Evolutionary conservation across 164 flowering plant genomes (phyloP), one percentile per base, ranked within the genome.

Genomic region (Magnolia sinica): DNA sequence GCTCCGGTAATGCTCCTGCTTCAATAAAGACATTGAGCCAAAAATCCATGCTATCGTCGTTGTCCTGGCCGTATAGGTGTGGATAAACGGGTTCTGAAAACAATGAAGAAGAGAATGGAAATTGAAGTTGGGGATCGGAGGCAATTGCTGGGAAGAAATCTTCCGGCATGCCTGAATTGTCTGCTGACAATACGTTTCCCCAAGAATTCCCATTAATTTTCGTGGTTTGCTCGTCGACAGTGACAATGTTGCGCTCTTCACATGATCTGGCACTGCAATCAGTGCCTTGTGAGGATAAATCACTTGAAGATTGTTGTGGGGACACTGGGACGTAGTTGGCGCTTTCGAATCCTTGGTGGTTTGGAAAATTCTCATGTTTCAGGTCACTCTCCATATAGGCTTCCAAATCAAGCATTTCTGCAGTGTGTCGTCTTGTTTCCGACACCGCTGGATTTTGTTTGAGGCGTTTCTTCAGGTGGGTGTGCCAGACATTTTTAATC

Each of bases 131-230:
- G 72, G 71, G 64, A 55, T 74, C 51, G 1, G 50, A 37, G 1
- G 14, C 52, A 19, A 27, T 68, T 2, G 74, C 71, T 45, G 77
- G 51, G 45, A 71, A 71, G 70, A n/a, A 68, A 64, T 58, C 68
- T 14, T 50, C 77, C 16, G 59, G 9, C 50, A 55, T 50, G 31
- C 45, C 50, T 31, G 70, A 50, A 51, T 69, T 76, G 37, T 63
- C 76, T 37, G 0, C 14, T 14, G 80, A 61, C 0, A 78, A 59
- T 13, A 78, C 83, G 5, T 87, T 88, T 2, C 86, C 74, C 93
- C 96, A 91, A 58, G 88, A 84, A 69, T 76, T 83, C 7, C 86
- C 88, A n/a, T 87, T 91, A 22, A 82, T 81, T 8, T 77, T 82
- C 0, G 84, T 80, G 31, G 81, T 63, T 22, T 52, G 74, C 13